phyloP scores from a whole-genome alignment of 192 early-diverging fungal genomes.

The Gryganskiella cystojenkinii region DNA sequence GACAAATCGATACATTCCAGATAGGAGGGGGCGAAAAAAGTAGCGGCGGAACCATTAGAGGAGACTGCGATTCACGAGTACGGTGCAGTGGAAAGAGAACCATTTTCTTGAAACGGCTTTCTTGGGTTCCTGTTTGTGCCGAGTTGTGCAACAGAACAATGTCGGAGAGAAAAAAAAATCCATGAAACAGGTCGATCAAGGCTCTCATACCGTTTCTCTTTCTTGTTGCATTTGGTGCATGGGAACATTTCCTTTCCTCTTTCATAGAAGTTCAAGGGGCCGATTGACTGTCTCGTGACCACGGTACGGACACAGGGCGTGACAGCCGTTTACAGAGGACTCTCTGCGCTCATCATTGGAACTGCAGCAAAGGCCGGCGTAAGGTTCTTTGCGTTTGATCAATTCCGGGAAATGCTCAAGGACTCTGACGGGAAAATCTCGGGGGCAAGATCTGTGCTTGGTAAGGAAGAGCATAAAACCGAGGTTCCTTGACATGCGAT shows the following conservation, averaged over 20 bases:
- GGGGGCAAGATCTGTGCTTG: slow-evolving; percentile 68
- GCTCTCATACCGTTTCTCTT: background rate
- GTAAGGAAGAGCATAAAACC: no score
- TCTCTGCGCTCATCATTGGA: slow-evolving; percentile 90
- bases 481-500: no score
- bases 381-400: slow-evolving; percentile 93
- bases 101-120: background rate
- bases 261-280: slow-evolving; percentile 73
- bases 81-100: no score
- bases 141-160: background rate
- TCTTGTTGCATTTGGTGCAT: background rate
- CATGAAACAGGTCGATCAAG: background rate
- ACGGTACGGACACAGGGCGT: slow-evolving; percentile 82
- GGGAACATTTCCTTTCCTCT: background rate
- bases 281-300: slow-evolving; percentile 79
- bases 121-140: background rate
- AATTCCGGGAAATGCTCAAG: slow-evolving; percentile 75
- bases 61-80: no score
- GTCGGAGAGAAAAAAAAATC: background rate
- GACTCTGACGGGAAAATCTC: slow-evolving; percentile 76
- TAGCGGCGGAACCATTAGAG: no score
- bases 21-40: no score
- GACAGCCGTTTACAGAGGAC: slow-evolving; percentile 82
- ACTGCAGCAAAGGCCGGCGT: slow-evolving; percentile 93
- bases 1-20: no score